Percentiles rank a stretch among this genome's conserved stretches.
phyloP scores from a whole-genome alignment of 805 yeast species.

The Yueomyces sinensis region DNA sequence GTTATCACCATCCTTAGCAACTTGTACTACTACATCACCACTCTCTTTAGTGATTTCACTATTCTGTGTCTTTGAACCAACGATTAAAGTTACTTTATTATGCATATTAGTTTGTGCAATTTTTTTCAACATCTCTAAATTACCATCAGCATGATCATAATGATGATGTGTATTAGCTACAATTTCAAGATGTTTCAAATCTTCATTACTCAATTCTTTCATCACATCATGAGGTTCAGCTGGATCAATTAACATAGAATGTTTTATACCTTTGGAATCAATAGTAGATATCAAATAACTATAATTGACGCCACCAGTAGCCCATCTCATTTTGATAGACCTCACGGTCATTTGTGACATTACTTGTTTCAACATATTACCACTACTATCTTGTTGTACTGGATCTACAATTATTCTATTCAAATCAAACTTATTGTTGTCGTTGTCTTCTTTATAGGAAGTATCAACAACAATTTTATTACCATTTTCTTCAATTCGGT shows the following conservation, averaged over 20 bases:
- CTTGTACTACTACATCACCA: slow-evolving; percentile 50
- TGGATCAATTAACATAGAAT: slow-evolving; percentile 83
- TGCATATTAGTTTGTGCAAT: slow-evolving; percentile 33
- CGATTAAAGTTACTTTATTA: slow-evolving; percentile 35
- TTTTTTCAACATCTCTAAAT: slow-evolving; percentile 25
- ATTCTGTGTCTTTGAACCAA: slow-evolving; percentile 39
- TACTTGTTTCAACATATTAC: not conserved
- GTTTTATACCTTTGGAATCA: slow-evolving; percentile 24
- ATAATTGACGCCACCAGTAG: slow-evolving; percentile 75
- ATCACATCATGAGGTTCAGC: slow-evolving; percentile 70
- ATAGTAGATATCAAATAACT: slow-evolving; percentile 59
- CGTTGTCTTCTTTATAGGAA: too few species aligned
- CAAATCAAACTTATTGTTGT: too few species aligned
- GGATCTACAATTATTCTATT: too few species aligned
- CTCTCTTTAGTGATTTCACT: not conserved
- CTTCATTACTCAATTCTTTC: slow-evolving; percentile 30
- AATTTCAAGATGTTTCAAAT: slow-evolving; percentile 41
- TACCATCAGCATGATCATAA: slow-evolving; percentile 89
- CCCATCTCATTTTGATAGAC: slow-evolving; percentile 90
- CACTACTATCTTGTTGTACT: too few species aligned
- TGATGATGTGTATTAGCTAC: slow-evolving; percentile 96
- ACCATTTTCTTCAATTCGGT: too few species aligned
- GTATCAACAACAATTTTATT: too few species aligned
- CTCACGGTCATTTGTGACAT: slow-evolving; percentile 63
- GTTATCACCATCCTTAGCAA: slow-evolving; percentile 56